phyloP scores from a whole-genome alignment of 495 filamentous ascomycete genomes.

The Talaromyces proteolyticus region DNA sequence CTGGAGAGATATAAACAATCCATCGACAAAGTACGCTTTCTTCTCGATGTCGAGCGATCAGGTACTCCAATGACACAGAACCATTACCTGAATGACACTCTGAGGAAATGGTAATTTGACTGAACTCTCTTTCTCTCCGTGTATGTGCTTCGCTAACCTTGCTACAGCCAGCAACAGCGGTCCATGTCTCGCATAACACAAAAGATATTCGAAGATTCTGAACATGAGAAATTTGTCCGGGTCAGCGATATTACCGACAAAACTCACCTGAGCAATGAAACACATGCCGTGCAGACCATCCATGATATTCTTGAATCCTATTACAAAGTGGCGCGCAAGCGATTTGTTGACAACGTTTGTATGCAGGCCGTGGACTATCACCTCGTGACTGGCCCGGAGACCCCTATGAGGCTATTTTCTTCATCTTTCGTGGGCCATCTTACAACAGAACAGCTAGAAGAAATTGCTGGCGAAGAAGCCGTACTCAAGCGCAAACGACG shows the following conservation, averaged over 20 bases:
- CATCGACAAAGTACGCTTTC: constrained; percentile 32
- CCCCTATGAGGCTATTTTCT: constrained; percentile 27
- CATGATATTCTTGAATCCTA: constrained; percentile 55
- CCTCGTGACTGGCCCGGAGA: constrained; percentile 25
- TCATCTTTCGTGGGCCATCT: constrained; percentile 26
- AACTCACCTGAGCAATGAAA: constrained; percentile 43
- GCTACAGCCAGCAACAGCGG: constrained; percentile 12
- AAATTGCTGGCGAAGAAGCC: constrained; percentile 42
- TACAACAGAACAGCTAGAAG: constrained; percentile 27
- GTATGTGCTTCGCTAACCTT: background rate
- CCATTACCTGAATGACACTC: constrained; percentile 40
- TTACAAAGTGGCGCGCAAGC: constrained; percentile 51
- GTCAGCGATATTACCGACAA: too few species aligned
- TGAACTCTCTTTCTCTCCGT: background rate
- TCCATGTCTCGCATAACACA: too few species aligned
- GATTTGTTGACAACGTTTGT: constrained; percentile 52
- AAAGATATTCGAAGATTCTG: too few species aligned
- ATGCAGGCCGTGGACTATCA: constrained; percentile 31
- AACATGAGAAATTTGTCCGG: too few species aligned
- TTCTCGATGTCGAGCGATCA: constrained; percentile 44
- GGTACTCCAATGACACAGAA: constrained; percentile 43
- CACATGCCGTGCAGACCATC: constrained; percentile 43
- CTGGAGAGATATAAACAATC: constrained; percentile 34
- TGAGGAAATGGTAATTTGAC: background rate
- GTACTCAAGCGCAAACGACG: constrained; percentile 19